Percentiles rank a stretch among this genome's conserved stretches.
phyloP scores from a whole-genome alignment of 2,329 filamentous ascomycete species.

The Dactylellina leptospora region DNA sequence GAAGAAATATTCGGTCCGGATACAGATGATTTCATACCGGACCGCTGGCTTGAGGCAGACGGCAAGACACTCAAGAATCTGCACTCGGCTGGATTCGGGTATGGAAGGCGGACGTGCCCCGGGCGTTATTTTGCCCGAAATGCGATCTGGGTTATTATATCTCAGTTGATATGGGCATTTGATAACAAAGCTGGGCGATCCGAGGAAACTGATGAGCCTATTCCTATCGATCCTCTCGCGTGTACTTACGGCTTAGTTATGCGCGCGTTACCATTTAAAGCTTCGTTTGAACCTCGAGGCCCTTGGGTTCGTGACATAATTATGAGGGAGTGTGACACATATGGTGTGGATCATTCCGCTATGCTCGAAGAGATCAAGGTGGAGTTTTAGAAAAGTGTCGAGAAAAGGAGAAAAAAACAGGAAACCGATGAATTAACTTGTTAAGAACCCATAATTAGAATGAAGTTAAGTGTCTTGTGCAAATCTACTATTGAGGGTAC shows the following conservation, averaged over 20 bases:
- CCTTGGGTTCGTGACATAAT: background rate
- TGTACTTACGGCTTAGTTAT: slow-evolving; percentile 4
- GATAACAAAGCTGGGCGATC: slow-evolving; percentile 59
- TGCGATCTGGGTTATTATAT: slow-evolving; percentile 69
- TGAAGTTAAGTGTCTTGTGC: too few species aligned
- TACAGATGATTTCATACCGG: slow-evolving; percentile 55
- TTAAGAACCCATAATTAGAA: too few species aligned
- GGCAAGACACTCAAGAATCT: slow-evolving; percentile 59
- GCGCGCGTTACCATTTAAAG: slow-evolving; percentile 3
- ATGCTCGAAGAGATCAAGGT: background rate
- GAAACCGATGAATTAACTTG: too few species aligned
- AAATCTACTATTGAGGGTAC: too few species aligned
- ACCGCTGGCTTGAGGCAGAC: slow-evolving; percentile 42
- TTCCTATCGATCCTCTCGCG: background rate
- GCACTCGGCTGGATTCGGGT: slow-evolving; percentile 68
- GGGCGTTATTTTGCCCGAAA: slow-evolving; percentile 69
- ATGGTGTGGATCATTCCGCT: background rate
- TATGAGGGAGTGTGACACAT: background rate
- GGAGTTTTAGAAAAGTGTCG: background rate
- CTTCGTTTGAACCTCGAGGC: background rate
- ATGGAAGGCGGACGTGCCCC: slow-evolving; percentile 67
- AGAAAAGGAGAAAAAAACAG: too few species aligned
- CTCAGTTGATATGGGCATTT: slow-evolving; percentile 69
- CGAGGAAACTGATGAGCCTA: background rate
- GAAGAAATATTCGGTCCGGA: slow-evolving; percentile 61